Conservation (phyloP, 2,329 filamentous ascomycete genomes). For the Epichloe baconii region DNA sequence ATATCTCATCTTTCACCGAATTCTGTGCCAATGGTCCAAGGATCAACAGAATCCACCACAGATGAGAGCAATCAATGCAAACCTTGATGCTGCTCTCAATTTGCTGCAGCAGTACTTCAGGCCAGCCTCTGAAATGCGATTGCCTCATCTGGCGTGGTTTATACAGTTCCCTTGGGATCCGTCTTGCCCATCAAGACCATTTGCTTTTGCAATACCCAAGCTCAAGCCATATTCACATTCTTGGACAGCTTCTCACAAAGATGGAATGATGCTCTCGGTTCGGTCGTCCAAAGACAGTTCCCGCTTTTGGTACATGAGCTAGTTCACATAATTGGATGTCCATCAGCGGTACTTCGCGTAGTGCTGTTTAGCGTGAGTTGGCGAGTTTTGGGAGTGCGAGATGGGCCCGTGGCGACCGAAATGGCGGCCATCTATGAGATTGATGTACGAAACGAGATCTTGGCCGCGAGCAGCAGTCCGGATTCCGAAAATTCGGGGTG, state of each 20-base stretch:
- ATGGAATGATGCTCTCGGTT: constrained; percentile 11
- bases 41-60: constrained; percentile 20
- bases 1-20: constrained; percentile 52
- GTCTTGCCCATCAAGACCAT: background rate
- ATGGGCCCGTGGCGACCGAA: background rate
- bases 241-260: constrained; percentile 10
- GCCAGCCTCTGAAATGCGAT: background rate
- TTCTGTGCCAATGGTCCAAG: constrained; percentile 44
- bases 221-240: constrained; percentile 12
- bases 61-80: constrained; percentile 5
- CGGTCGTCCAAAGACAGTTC: constrained; percentile 10
- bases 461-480: background rate
- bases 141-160: background rate
- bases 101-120: background rate
- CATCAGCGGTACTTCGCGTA: constrained; percentile 12
- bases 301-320: constrained; percentile 18
- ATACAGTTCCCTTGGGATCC: background rate
- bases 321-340: constrained; percentile 12
- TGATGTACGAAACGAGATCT: background rate
- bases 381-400: constrained; percentile 10
- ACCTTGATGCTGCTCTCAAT: constrained; percentile 13
- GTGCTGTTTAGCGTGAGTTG: constrained; percentile 19
- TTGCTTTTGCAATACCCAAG: background rate
- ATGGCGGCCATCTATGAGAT: background rate
- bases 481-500: background rate